phyloP scores from a whole-genome alignment of 352 stramenopile genomes.

The Phytophthora palmivora region DNA sequence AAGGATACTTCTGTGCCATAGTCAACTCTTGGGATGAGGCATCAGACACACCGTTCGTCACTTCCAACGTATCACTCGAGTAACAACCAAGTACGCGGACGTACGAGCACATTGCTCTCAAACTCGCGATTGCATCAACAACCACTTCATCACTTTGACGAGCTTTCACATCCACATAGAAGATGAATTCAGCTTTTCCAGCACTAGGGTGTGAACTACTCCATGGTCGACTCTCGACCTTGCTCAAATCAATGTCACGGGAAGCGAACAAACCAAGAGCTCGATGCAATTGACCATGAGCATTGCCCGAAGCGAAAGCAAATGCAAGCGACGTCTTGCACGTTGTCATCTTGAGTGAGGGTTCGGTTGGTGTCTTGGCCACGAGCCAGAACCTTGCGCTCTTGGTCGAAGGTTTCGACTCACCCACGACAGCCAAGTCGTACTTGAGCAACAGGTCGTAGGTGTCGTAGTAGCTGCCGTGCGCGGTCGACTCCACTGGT shows the following conservation, averaged over 20 bases:
- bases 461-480: conserved; percentile 96
- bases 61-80: conserved; percentile 43
- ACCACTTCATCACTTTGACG: conserved; percentile 65
- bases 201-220: conserved; percentile 13
- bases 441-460: too few relatives aligned
- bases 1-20: conserved; percentile 65
- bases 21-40: conserved; percentile 22
- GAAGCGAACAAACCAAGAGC: conserved; percentile 70
- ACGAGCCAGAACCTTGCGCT: conserved; percentile 92
- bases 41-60: conserved; percentile 4
- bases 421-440: conserved; percentile 69
- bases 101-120: conserved; percentile 82
- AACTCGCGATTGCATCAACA: conserved; percentile 73
- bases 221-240: conserved; percentile 79
- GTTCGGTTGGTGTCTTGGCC: conserved; percentile 50
- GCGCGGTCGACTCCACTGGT: conserved; percentile 95
- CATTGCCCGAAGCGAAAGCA: conserved; percentile 70
- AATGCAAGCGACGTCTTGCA: conserved; percentile 83
- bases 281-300: conserved; percentile 65
- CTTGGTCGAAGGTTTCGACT: conserved; percentile 34
- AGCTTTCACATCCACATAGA: conserved; percentile 75
- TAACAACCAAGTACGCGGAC: conserved; percentile 89
- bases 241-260: conserved; percentile 67
- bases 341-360: conserved; percentile 22
- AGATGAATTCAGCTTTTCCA: conserved; percentile 68